Conservation (phyloP, 2,329 filamentous ascomycete species). For the Didymella segeticola region DNA sequence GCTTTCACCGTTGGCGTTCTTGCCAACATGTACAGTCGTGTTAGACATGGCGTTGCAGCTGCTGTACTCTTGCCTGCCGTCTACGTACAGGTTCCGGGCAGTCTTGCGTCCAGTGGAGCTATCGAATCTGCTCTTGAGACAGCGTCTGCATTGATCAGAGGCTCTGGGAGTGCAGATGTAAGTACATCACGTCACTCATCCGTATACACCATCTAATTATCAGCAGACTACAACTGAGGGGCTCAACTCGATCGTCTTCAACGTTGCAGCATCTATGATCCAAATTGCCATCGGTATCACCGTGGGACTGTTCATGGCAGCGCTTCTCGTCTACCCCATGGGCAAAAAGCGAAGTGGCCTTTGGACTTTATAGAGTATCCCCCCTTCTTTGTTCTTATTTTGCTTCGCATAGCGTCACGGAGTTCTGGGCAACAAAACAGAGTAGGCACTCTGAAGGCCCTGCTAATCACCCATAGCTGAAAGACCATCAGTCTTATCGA, state of each 20-base stretch:
- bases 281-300: constrained; percentile 61
- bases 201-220: background rate
- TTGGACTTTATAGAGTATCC: constrained; percentile 41
- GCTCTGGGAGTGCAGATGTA: constrained; percentile 25
- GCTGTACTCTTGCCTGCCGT: constrained; percentile 42
- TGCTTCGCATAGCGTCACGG: constrained; percentile 30
- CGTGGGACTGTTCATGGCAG: constrained; percentile 57
- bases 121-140: constrained; percentile 39
- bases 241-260: constrained; percentile 46
- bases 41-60: constrained; percentile 60
- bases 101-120: constrained; percentile 39
- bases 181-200: background rate
- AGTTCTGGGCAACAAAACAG: constrained; percentile 21
- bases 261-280: constrained; percentile 56
- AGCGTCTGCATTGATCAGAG: constrained; percentile 37
- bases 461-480: constrained; percentile 31
- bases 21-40: constrained; percentile 77
- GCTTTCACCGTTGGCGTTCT: constrained; percentile 77
- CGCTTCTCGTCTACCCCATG: constrained; percentile 57
- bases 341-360: constrained; percentile 55
- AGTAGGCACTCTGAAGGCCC: constrained; percentile 6
- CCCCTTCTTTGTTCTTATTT: no score
- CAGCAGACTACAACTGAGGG: constrained; percentile 27
- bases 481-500: constrained; percentile 13
- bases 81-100: constrained; percentile 44